A percentile compares a stretch with the other conserved stretches of the same genome.
Evolutionary conservation across 768 basidiomycete species (phyloP).

Genomic region (Thelephora ganbajun): DNA sequence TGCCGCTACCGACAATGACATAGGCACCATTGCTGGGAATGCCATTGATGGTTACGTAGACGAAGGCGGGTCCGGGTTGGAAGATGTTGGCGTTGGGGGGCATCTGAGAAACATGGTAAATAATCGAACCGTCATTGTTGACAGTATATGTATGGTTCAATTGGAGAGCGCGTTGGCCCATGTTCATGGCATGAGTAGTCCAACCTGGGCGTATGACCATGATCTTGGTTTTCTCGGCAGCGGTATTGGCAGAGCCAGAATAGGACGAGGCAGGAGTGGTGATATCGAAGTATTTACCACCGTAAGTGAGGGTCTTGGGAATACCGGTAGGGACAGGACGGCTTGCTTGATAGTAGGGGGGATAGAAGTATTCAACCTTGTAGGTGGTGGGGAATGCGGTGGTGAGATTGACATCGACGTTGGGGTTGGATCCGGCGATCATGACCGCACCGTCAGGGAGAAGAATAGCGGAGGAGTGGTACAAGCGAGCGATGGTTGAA

Average conservation of each 20-base stretch:
- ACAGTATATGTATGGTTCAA: conserved; percentile 80
- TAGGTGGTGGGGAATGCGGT: conserved; percentile 66
- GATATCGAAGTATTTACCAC: conserved; percentile 70
- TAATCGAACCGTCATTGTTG: conserved; percentile 61
- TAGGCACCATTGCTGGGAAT: conserved; percentile 70
- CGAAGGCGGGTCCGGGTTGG: conserved; percentile 76
- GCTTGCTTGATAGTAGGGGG: conserved; percentile 64
- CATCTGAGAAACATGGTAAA: conserved; percentile 67
- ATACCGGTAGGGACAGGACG: conserved; percentile 62
- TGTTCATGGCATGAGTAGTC: conserved; percentile 79
- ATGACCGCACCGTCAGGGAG: conserved; percentile 79
- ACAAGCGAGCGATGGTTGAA: conserved; percentile 64
- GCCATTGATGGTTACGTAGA: conserved; percentile 76
- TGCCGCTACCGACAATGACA: conserved; percentile 69
- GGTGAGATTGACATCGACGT: conserved; percentile 61
- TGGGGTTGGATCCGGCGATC: conserved; percentile 89
- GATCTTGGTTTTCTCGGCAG: conserved; percentile 63
- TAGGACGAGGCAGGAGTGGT: conserved; percentile 53
- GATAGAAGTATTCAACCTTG: conserved; percentile 81
- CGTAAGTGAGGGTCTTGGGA: conserved; percentile 70
- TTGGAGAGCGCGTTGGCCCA: conserved; percentile 72
- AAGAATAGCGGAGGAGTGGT: conserved; percentile 86
- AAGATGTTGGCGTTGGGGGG: conserved; percentile 79
- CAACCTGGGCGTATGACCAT: conserved; percentile 75
- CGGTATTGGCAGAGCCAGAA: conserved; percentile 49